A percentile compares a stretch with the other conserved stretches of the same genome.
These are phyloP conservation scores for Coriaria nepalensis DNA, from an alignment of 306 rosid genomes.

Conservation along the genomic window DNA sequence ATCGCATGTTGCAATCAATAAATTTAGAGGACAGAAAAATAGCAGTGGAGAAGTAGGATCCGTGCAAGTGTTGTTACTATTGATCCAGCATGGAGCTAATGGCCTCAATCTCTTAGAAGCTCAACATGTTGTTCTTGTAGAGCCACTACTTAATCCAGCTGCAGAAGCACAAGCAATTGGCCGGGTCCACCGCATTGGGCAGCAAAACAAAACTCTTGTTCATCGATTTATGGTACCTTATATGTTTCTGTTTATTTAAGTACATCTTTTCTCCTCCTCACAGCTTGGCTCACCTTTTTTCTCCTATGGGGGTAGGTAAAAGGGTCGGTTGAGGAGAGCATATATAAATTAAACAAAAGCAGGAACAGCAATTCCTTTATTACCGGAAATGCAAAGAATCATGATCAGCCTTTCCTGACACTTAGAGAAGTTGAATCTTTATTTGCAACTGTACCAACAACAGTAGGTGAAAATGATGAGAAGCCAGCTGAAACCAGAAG, in stretches of 20 bases:
- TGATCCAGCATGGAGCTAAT: slow-evolving; percentile 90
- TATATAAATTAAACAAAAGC: slow-evolving; percentile 69
- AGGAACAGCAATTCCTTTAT: slow-evolving; percentile 47
- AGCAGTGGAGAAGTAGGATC: slow-evolving; percentile 23
- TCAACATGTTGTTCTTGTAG: slow-evolving; percentile 79
- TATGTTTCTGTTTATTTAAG: not conserved
- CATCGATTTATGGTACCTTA: slow-evolving; percentile 45
- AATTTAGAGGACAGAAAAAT: slow-evolving; percentile 55
- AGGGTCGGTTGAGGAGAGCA: slow-evolving; percentile 81
- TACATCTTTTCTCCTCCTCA: not conserved
- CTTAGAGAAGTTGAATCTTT: slow-evolving; percentile 68
- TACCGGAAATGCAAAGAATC: slow-evolving; percentile 70
- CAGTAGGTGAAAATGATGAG: slow-evolving; percentile 30
- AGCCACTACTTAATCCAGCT: slow-evolving; percentile 92
- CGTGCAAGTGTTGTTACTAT: slow-evolving; percentile 65
- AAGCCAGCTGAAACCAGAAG: slow-evolving; percentile 22
- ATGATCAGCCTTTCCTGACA: slow-evolving; percentile 68
- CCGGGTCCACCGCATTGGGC: slow-evolving; percentile 88
- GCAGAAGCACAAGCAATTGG: slow-evolving; percentile 95
- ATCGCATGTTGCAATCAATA: slow-evolving; percentile 66
- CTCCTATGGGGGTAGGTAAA: slow-evolving; percentile 40
- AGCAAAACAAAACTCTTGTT: slow-evolving; percentile 52
- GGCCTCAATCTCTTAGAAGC: slow-evolving; percentile 96
- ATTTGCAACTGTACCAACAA: slow-evolving; percentile 40
- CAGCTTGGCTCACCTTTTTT: slow-evolving; percentile 5